These are phyloP conservation scores for Pezizomycotina sp. DNA, from an alignment of 2,329 filamentous ascomycete genomes.

Conservation along the genomic window DNA sequence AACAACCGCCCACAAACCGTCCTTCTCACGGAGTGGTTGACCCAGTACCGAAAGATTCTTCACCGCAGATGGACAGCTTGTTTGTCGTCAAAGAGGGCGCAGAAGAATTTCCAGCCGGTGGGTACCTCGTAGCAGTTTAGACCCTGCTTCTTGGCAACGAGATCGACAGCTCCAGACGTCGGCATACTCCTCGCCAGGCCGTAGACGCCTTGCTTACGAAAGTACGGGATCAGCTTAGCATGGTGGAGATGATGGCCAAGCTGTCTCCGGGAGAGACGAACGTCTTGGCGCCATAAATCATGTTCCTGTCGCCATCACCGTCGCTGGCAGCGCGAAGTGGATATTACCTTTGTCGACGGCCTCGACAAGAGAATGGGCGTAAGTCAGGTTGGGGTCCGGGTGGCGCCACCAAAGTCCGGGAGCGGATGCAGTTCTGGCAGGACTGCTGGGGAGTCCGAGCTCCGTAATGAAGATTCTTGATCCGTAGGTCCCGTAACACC, in stretches of 20 bases:
- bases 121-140: constrained; percentile 90
- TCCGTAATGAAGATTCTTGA: constrained; percentile 89
- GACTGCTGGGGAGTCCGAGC: constrained; percentile 60
- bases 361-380: constrained; percentile 86
- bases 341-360: constrained; percentile 80
- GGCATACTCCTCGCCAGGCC: constrained; percentile 95
- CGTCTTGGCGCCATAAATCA: constrained; percentile 95
- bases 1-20: constrained; percentile 91
- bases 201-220: constrained; percentile 91
- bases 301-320: constrained; percentile 96
- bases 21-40: constrained; percentile 98
- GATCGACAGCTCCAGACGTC: constrained; percentile 84
- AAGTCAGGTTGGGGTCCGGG: constrained; percentile 94
- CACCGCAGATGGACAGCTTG: constrained; percentile 95
- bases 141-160: constrained; percentile 87
- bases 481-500: constrained; percentile 91
- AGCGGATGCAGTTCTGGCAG: constrained; percentile 80
- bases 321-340: constrained; percentile 90
- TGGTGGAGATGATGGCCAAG: constrained; percentile 94
- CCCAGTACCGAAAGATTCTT: constrained; percentile 95
- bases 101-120: constrained; percentile 98
- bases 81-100: constrained; percentile 81
- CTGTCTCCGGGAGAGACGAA: constrained; percentile 97
- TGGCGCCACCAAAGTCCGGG: constrained; percentile 92
- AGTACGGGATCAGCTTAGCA: constrained; percentile 91